These are phyloP conservation scores for Cercospora citrullina DNA, from an alignment of 2,329 filamentous ascomycete genomes.

Conservation along the genomic window DNA sequence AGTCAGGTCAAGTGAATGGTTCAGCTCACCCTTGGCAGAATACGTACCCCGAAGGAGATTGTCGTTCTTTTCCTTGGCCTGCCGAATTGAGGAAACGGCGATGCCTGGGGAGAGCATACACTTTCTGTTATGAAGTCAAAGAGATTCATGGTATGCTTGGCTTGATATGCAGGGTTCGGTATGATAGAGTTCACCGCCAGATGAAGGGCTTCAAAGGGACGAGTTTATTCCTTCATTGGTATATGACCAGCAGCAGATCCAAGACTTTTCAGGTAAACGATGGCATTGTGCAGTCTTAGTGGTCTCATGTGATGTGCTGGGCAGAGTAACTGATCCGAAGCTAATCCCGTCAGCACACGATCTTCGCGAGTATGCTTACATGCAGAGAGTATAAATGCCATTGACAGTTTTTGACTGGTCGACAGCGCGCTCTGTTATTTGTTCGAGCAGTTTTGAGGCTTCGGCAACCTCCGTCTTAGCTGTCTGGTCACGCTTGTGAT, in stretches of 20 bases:
- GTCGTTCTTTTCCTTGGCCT: background rate
- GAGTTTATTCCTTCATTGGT: background rate
- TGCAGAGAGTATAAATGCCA: background rate
- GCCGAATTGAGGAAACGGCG: background rate
- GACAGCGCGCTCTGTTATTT: background rate
- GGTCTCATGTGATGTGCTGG: background rate
- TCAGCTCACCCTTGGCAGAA: background rate
- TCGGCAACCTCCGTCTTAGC: background rate
- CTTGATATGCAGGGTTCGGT: background rate
- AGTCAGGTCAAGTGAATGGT: background rate
- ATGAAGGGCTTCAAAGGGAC: background rate
- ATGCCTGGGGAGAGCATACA: background rate
- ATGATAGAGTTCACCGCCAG: background rate
- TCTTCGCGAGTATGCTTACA: background rate
- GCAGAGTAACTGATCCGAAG: background rate
- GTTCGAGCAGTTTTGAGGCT: background rate
- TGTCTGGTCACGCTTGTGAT: background rate
- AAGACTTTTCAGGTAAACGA: background rate
- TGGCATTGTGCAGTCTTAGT: background rate
- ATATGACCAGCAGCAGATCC: background rate
- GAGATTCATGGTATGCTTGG: conserved; percentile 2
- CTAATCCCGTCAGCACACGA: background rate
- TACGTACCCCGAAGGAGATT: background rate
- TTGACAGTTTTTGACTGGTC: background rate
- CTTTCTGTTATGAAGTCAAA: background rate